These are phyloP conservation scores for Funneliformis geosporum DNA, from an alignment of 192 early-diverging fungal genomes.

Conservation along the genomic window DNA sequence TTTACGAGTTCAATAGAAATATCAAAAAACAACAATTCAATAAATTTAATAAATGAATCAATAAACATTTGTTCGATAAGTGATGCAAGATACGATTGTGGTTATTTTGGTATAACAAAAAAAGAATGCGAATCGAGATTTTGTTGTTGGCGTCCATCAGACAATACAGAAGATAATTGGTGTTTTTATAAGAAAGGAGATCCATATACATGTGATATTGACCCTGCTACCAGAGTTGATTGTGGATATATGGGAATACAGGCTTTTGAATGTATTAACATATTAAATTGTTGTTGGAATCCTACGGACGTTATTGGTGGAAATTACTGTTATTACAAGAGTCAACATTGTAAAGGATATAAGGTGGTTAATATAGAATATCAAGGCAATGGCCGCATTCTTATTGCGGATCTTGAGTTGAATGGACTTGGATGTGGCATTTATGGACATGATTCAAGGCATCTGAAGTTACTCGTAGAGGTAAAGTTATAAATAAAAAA, in stretches of 20 bases:
- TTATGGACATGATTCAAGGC: not conserved
- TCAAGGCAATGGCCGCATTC: no score
- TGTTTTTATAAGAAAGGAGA: constrained; percentile 8
- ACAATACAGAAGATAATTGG: not conserved
- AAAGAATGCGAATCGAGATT: not conserved
- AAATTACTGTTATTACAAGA: constrained; percentile 1
- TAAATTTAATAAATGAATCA: not conserved
- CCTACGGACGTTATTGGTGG: not conserved
- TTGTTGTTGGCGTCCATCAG: constrained; percentile 9
- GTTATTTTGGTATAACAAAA: constrained; percentile 20
- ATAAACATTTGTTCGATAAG: constrained; percentile 1
- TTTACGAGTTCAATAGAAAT: not conserved
- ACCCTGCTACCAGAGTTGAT: not conserved
- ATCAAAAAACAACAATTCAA: not conserved
- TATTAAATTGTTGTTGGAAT: constrained; percentile 20
- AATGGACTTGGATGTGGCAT: not conserved
- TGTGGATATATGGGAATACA: constrained; percentile 10
- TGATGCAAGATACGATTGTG: not conserved
- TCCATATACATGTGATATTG: not conserved
- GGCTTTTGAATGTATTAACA: not conserved
- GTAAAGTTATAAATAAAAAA: not conserved
- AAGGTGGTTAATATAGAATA: not conserved
- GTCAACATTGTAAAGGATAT: not conserved
- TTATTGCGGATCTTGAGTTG: not conserved
- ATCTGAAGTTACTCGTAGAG: not conserved